Percentiles rank a stretch among this genome's conserved stretches.
Conservation (phyloP, 2,329 filamentous ascomycete species). For the Didymellaceae sp. region DNA sequence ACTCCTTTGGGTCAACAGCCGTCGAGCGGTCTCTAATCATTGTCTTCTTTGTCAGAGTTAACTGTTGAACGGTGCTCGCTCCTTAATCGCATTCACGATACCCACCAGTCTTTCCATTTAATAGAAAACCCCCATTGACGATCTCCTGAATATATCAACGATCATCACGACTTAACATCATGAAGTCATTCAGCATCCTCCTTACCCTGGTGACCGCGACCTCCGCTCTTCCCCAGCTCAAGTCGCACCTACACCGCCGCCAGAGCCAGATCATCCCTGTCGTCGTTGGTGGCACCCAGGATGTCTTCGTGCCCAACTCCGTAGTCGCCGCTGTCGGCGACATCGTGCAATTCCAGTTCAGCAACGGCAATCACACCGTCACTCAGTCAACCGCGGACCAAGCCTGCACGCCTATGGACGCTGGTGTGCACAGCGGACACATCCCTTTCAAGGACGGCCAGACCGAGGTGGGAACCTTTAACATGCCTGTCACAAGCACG, state of each 20-base stretch:
- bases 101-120: constrained; percentile 2
- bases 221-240: constrained; percentile 25
- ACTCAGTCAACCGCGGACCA: constrained; percentile 35
- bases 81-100: constrained; percentile 4
- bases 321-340: constrained; percentile 38
- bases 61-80: constrained; percentile 36
- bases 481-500: constrained; percentile 36
- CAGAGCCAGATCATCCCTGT: constrained; percentile 37
- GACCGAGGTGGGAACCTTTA: constrained; percentile 41
- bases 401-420: constrained; percentile 36
- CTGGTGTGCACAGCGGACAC: constrained; percentile 39
- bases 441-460: constrained; percentile 41
- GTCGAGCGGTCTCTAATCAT: constrained; percentile 32
- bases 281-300: constrained; percentile 40
- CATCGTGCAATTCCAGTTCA: constrained; percentile 42
- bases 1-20: constrained; percentile 29
- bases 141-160: not conserved
- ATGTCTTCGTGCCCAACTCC: constrained; percentile 38
- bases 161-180: constrained; percentile 5
- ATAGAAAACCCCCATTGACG: not conserved
- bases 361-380: constrained; percentile 43
- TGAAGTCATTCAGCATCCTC: constrained; percentile 25
- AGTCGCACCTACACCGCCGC: constrained; percentile 31
- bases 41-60: constrained; percentile 13
- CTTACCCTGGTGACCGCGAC: constrained; percentile 20